Evolutionary conservation across 2,329 filamentous ascomycete genomes (phyloP), one percentile per base, ranked within the genome.

Genomic region (Purpureocillium lavendulum): DNA sequence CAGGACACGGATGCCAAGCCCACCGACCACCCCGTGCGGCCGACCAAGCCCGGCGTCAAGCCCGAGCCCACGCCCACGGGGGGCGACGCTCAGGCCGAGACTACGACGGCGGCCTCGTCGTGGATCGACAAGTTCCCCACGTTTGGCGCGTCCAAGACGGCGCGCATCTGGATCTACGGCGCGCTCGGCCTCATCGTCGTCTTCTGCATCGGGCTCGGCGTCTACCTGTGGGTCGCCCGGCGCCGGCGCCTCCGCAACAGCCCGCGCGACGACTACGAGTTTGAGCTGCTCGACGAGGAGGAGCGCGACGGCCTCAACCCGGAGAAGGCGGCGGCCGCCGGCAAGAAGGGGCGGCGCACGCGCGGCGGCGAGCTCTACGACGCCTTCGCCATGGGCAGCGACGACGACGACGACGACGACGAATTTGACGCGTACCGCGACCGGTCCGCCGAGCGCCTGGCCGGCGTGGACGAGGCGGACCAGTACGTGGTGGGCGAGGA

Each of bases 341-440:
- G 61, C 18, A 56, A 61, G 49, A 67, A 66, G 49, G 52, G 65
- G 14, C 67, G 69, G 41, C 70, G 75, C 48, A 70, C 73, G 38
- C 62, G 87, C 15, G 92, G 87, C 2, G 88, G 90, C 21, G 90
- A 97, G 66, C 67, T 98, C 33, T 98, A 98, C 59, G 92, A 98
- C 68, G 92, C 92, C 4, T 98, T 98, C 70, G 92, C 92, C 0
- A 89, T 87, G 13, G 90, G 88, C 38, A 80, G 75, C 44, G 73
- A 76, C 17, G 90, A 90, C 42, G 89, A 64, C 4, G 55, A 26
- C 21, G 21, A 26, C 44, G 73, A 76, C 17, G 90, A 70, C 41
- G 69, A 70, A 26, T 62, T 66, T 30, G 66, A 65, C 4, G 58
- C 54, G 34, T 68, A 67, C 28, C 66, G 65, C 12, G 67, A 69